A percentile compares a stretch with the other conserved stretches of the same genome.
These are phyloP conservation scores for Haplographium delicatum DNA, from an alignment of 495 filamentous ascomycete species.

Conservation along the genomic window DNA sequence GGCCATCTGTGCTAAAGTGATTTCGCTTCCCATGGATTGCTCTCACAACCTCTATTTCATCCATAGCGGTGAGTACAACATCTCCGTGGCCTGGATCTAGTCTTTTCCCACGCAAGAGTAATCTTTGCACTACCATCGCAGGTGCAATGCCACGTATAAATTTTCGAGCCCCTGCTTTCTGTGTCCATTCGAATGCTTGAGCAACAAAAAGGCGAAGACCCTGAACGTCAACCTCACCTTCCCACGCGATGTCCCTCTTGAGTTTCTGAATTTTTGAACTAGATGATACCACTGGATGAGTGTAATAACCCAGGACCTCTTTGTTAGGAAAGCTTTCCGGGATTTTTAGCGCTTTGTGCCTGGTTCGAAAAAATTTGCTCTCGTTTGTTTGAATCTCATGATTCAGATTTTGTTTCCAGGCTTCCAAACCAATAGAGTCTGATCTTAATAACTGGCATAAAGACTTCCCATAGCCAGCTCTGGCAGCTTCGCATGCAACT, in stretches of 20 bases:
- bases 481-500: slow-evolving; percentile 82
- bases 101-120: slow-evolving; percentile 40
- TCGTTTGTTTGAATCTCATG: slow-evolving; percentile 80
- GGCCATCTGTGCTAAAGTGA: slow-evolving; percentile 69
- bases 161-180: slow-evolving; percentile 72
- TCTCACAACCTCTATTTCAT: slow-evolving; percentile 47
- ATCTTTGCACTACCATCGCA: slow-evolving; percentile 61
- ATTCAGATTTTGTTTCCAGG: slow-evolving; percentile 71
- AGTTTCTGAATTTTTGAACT: slow-evolving; percentile 54
- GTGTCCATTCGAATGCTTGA: slow-evolving; percentile 82
- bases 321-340: slow-evolving; percentile 77
- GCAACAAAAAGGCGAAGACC: slow-evolving; percentile 67
- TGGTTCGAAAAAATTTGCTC: slow-evolving; percentile 71
- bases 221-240: slow-evolving; percentile 57
- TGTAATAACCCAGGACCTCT: slow-evolving; percentile 80
- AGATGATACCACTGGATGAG: slow-evolving; percentile 71
- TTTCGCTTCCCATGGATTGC: slow-evolving; percentile 59
- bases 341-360: slow-evolving; percentile 66
- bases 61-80: slow-evolving; percentile 35
- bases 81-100: slow-evolving; percentile 28
- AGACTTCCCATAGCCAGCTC: slow-evolving; percentile 78
- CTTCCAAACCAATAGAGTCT: slow-evolving; percentile 46
- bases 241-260: slow-evolving; percentile 52
- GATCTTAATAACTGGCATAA: slow-evolving; percentile 56
- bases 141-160: slow-evolving; percentile 79